These are phyloP conservation scores for Penicillium paxilli DNA, from an alignment of 495 filamentous ascomycete genomes.

Conservation along the genomic window DNA sequence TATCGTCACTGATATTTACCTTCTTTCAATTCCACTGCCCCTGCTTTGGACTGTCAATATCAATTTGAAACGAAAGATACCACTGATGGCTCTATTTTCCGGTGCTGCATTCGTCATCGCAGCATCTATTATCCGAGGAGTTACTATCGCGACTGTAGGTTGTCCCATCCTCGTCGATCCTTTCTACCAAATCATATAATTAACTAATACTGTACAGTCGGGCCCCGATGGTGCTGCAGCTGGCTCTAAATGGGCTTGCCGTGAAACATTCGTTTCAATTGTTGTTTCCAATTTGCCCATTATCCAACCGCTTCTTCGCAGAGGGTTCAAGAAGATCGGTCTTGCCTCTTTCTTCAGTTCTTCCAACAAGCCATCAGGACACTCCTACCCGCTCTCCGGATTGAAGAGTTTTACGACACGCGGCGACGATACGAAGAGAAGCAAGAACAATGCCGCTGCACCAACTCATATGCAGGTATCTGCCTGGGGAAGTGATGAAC, in stretches of 20 bases:
- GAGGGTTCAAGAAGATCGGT: slow-evolving; percentile 29
- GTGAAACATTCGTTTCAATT: slow-evolving; percentile 58
- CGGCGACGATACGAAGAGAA: slow-evolving; percentile 13
- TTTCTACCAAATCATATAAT: background rate
- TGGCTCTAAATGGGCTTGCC: slow-evolving; percentile 56
- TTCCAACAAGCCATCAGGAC: slow-evolving; percentile 14
- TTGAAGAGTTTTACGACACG: slow-evolving; percentile 14
- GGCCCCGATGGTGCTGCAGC: slow-evolving; percentile 37
- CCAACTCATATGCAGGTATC: slow-evolving; percentile 16
- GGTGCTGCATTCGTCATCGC: slow-evolving; percentile 57
- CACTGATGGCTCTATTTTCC: slow-evolving; percentile 52
- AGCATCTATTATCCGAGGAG: slow-evolving; percentile 55
- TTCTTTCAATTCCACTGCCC: slow-evolving; percentile 51
- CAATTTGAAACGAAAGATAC: slow-evolving; percentile 39
- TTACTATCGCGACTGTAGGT: slow-evolving; percentile 48
- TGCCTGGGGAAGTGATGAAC: slow-evolving; percentile 34
- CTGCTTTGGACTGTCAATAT: slow-evolving; percentile 54
- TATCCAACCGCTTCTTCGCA: slow-evolving; percentile 50
- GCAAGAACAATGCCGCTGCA: slow-evolving; percentile 8
- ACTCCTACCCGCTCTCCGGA: slow-evolving; percentile 22
- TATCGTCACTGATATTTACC: slow-evolving; percentile 50
- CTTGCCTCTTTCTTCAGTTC: slow-evolving; percentile 30
- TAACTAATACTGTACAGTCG: slow-evolving; percentile 7
- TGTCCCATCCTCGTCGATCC: background rate
- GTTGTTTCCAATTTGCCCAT: slow-evolving; percentile 58